Evolutionary conservation across 2,329 filamentous ascomycete species (phyloP), one percentile per base, ranked within the genome.

Genomic region (Coniella lustricola): DNA sequence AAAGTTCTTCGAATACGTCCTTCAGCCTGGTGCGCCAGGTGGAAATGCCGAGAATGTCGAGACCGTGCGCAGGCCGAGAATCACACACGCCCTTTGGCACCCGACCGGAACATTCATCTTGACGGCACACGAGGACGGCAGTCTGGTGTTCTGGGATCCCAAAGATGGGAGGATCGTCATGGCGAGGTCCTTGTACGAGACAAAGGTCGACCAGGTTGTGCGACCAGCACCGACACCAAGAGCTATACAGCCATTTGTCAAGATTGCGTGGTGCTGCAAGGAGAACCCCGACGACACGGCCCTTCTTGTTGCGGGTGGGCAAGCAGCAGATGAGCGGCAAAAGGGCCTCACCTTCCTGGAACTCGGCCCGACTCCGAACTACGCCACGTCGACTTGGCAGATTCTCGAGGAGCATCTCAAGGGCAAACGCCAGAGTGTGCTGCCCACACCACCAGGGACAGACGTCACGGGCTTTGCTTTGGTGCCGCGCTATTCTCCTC

Each of bases 261-360:
- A 82, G 54, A 81, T 97, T 48, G 78, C 83, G 1, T 98, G 93
- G 93, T 98, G 93, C 67, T 91, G 88, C 49, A 96, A 96, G 63
- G 77, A 84, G 51, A 95, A 97, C 60, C 85, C 90, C 0, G 93
- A 98, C 59, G 91, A 98, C 60, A 97, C 90, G 16, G 91, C 84
- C 2, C 73, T 98, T 20, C 68, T 98, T 34, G 77, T 98, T 48
- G 87, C 90, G 2, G 93, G 93, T 25, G 93, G 93, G 4, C 78
- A 85, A 53, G 73, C 79, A 2, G 76, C 79, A 0, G 83, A 84
- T 16, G 76, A 81, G 34, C 73, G 79, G 4, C 77, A 81, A 4
- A 90, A 87, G 64, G 88, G 87, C 4, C 67, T 98, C 53, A 95
- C 87, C 1, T 91, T 97, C 55, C 75, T 97, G 49, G 93, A 98